phyloP scores from a whole-genome alignment of 129 eudicot genomes.

The Arctium minus region DNA sequence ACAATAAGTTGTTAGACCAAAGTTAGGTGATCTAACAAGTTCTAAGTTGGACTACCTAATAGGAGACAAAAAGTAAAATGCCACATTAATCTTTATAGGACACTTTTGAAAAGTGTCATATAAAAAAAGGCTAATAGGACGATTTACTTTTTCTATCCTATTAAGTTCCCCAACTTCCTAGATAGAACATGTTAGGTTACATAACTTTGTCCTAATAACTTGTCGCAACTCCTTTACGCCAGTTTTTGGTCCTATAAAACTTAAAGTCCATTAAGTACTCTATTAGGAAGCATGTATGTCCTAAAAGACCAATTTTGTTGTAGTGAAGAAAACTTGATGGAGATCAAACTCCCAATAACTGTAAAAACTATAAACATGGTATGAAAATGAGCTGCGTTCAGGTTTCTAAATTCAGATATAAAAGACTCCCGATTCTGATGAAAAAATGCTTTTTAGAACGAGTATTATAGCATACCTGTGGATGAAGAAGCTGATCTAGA shows the following conservation, averaged over 20 bases:
- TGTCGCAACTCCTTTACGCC: background rate
- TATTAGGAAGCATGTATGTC: background rate
- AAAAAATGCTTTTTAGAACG: background rate
- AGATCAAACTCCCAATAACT: background rate
- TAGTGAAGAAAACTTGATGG: background rate
- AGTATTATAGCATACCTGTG: slow-evolving; percentile 59
- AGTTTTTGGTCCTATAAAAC: background rate
- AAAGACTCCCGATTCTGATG: background rate
- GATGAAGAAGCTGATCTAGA: slow-evolving; percentile 99
- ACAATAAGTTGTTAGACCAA: background rate
- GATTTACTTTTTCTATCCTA: background rate
- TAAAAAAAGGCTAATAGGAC: background rate
- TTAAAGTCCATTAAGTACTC: background rate
- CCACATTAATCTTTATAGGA: background rate
- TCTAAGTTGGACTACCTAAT: background rate
- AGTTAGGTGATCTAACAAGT: background rate
- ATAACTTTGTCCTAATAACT: background rate
- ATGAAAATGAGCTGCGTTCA: too few species aligned
- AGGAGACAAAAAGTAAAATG: background rate
- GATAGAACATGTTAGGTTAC: background rate
- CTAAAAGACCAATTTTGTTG: too few species aligned
- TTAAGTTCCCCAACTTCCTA: background rate
- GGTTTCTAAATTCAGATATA: background rate
- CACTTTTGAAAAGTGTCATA: background rate
- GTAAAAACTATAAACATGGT: too few species aligned